Evolutionary conservation across 257 asterid species (phyloP).

Genomic region (Solanum etuberosum): DNA sequence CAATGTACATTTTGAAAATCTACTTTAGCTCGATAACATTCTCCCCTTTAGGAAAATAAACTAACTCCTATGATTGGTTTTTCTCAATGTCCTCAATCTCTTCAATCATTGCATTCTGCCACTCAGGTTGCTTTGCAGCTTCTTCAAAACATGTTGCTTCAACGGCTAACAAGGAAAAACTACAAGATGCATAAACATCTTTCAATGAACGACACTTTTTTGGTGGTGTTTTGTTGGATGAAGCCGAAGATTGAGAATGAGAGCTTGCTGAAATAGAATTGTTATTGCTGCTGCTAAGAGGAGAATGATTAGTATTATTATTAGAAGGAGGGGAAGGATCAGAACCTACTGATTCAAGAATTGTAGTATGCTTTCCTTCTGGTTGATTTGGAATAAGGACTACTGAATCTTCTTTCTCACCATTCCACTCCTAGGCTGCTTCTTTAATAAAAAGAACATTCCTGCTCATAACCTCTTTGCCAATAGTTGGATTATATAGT

Average conservation of each 20-base stretch:
- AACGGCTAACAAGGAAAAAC: too few species aligned
- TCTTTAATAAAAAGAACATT: not conserved
- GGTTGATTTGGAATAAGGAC: not conserved
- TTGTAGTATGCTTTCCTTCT: not conserved
- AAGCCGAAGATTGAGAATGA: not conserved
- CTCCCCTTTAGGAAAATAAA: too few species aligned
- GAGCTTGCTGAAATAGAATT: not conserved
- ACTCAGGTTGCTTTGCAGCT: too few species aligned
- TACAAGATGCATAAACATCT: too few species aligned
- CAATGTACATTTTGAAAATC: too few species aligned
- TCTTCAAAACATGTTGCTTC: too few species aligned
- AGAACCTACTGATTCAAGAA: not conserved
- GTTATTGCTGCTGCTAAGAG: not conserved
- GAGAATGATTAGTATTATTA: not conserved
- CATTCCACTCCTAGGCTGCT: not conserved
- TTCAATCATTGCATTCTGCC: too few species aligned
- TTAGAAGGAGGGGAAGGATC: not conserved
- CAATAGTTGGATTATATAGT: not conserved
- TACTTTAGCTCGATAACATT: too few species aligned
- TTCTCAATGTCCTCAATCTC: too few species aligned
- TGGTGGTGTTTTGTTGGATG: not conserved
- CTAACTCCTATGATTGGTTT: too few species aligned
- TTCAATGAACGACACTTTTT: too few species aligned
- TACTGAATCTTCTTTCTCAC: not conserved
- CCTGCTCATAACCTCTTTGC: not conserved